phyloP scores from a whole-genome alignment of 2,329 filamentous ascomycete genomes.

The Coniochaeta hoffmannii region DNA sequence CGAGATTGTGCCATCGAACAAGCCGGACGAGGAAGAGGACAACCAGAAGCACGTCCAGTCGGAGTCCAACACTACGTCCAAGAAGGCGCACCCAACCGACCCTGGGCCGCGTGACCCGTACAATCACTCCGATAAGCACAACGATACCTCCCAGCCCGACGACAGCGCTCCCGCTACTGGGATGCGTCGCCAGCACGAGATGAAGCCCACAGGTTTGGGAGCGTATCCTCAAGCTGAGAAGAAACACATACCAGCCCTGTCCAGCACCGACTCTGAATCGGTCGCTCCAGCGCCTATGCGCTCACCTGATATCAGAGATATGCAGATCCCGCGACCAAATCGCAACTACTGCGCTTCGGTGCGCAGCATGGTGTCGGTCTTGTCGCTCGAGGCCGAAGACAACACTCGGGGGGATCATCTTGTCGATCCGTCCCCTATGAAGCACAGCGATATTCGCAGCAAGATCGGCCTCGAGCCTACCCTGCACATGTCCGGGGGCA shows the following conservation, averaged over 20 bases:
- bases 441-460: slow-evolving; percentile 1
- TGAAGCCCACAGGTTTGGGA: not conserved
- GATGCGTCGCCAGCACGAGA: not conserved
- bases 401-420: not conserved
- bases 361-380: not conserved
- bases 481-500: not conserved
- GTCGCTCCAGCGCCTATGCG: not conserved
- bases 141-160: no score
- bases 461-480: not conserved
- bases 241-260: not conserved
- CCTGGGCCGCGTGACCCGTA: no score
- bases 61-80: no score
- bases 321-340: not conserved
- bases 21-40: no score
- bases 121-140: no score
- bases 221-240: not conserved
- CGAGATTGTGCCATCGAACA: no score
- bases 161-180: no score
- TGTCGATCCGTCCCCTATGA: not conserved
- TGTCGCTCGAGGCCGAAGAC: not conserved
- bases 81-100: no score
- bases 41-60: no score
- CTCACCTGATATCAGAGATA: not conserved
- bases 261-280: not conserved
- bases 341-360: not conserved